These are phyloP conservation scores for Suillus spraguei DNA, from an alignment of 768 basidiomycete species.

Conservation along the genomic window DNA sequence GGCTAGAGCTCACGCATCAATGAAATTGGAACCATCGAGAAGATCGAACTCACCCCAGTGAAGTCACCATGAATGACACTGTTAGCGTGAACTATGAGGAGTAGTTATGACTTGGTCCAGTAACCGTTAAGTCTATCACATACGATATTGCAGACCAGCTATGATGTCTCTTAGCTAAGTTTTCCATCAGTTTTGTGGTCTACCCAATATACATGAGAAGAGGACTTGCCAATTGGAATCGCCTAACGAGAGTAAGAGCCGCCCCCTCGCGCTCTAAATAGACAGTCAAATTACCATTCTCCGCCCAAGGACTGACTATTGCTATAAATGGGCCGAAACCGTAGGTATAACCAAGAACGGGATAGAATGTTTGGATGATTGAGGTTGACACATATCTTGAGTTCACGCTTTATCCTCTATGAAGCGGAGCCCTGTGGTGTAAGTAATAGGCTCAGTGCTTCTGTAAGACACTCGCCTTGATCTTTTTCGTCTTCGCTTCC, in stretches of 20 bases:
- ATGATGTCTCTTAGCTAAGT: constrained; percentile 7
- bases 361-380: constrained; percentile 22
- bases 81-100: constrained; percentile 10
- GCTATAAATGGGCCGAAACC: constrained; percentile 25
- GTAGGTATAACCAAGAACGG: constrained; percentile 17
- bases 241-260: constrained; percentile 10
- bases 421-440: neutral
- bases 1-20: constrained; percentile 23
- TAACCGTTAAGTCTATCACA: too few relatives aligned
- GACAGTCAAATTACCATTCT: constrained; percentile 17
- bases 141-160: constrained; percentile 25
- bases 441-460: neutral
- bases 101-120: neutral
- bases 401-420: constrained; percentile 22
- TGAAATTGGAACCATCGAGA: neutral
- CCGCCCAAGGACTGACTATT: constrained; percentile 25
- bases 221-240: constrained; percentile 21
- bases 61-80: constrained; percentile 48
- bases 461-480: neutral
- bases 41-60: constrained; percentile 37
- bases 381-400: constrained; percentile 24
- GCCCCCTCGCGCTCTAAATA: constrained; percentile 15
- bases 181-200: neutral
- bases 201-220: neutral
- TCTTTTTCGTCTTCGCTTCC: constrained; percentile 18